phyloP scores from a whole-genome alignment of 116 monocot genomes.

The Dioscorea cayenensis region DNA sequence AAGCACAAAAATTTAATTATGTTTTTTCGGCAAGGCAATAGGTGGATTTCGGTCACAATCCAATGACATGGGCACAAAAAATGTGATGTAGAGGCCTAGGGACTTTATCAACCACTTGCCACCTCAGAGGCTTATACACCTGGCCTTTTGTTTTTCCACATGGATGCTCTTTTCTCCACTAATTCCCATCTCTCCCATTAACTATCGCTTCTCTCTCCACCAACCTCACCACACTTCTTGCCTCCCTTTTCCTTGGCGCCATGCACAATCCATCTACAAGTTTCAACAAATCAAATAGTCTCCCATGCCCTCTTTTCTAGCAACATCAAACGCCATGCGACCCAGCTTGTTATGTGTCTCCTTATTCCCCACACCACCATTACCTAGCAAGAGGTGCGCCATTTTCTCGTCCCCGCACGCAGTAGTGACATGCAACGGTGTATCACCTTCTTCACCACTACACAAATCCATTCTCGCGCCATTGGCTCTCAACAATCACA shows the following conservation, averaged over 20 bases:
- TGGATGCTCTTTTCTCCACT: conserved; percentile 25
- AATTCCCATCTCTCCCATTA: conserved; percentile 37
- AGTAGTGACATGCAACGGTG: neutral
- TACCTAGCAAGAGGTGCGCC: conserved; percentile 20
- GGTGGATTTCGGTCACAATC: too few species aligned
- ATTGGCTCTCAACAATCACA: too few species aligned
- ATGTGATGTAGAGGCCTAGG: too few species aligned
- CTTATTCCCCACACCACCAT: conserved; percentile 25
- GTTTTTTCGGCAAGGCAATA: too few species aligned
- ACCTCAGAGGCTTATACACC: too few species aligned
- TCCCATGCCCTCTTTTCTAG: conserved; percentile 27
- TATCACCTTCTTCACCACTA: too few species aligned
- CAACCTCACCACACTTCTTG: conserved; percentile 5
- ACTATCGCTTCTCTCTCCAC: conserved; percentile 38
- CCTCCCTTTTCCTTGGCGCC: conserved; percentile 40
- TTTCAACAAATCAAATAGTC: conserved; percentile 18
- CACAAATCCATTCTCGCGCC: too few species aligned
- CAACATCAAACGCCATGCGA: conserved; percentile 27
- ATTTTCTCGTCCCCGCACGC: conserved; percentile 35
- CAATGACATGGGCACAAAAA: too few species aligned
- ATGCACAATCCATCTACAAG: conserved; percentile 19
- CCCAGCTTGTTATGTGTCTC: conserved; percentile 29
- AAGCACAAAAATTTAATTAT: too few species aligned
- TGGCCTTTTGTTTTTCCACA: too few species aligned
- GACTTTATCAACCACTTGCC: too few species aligned